phyloP scores from a whole-genome alignment of 192 early-diverging fungal genomes.

The Pilobolus umbonatus region DNA sequence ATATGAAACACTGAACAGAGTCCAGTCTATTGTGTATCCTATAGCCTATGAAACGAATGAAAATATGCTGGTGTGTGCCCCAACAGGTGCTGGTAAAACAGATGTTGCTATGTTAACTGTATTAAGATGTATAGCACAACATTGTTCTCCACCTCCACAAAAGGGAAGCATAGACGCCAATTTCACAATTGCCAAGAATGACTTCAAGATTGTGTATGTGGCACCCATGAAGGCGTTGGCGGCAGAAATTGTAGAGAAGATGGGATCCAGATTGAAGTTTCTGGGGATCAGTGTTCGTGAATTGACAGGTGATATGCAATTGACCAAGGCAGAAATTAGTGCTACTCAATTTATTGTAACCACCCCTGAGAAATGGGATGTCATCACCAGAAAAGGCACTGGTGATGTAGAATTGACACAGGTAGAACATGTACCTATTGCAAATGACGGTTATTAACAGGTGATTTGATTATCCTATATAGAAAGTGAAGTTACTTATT shows the following conservation, averaged over 20 bases:
- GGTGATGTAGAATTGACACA: conserved; percentile 89
- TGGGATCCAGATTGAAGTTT: conserved; percentile 74
- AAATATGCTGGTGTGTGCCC: conserved; percentile 97
- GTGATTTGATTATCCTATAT: conserved; percentile 17
- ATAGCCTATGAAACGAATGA: conserved; percentile 93
- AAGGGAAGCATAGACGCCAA: conserved; percentile 37
- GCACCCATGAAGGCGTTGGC: conserved; percentile 98
- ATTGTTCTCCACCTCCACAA: conserved; percentile 56
- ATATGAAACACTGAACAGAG: conserved; percentile 85
- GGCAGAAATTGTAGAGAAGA: conserved; percentile 92
- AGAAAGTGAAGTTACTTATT: conserved; percentile 90
- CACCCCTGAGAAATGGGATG: conserved; percentile 99
- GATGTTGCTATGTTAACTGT: conserved; percentile 96
- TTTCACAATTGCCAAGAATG: conserved; percentile 67
- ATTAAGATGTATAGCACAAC: conserved; percentile 71
- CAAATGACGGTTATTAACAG: not conserved
- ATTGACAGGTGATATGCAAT: conserved; percentile 96
- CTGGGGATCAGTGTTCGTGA: conserved; percentile 86
- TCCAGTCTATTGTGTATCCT: conserved; percentile 95
- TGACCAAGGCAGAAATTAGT: conserved; percentile 91
- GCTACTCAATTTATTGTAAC: conserved; percentile 98
- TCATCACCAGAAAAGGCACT: conserved; percentile 92
- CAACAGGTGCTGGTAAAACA: conserved; percentile 98
- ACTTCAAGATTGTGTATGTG: conserved; percentile 98
- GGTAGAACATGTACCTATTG: conserved; percentile 4